These are phyloP conservation scores for Diaporthe caulivora DNA, from an alignment of 2,329 filamentous ascomycete species.

Conservation along the genomic window DNA sequence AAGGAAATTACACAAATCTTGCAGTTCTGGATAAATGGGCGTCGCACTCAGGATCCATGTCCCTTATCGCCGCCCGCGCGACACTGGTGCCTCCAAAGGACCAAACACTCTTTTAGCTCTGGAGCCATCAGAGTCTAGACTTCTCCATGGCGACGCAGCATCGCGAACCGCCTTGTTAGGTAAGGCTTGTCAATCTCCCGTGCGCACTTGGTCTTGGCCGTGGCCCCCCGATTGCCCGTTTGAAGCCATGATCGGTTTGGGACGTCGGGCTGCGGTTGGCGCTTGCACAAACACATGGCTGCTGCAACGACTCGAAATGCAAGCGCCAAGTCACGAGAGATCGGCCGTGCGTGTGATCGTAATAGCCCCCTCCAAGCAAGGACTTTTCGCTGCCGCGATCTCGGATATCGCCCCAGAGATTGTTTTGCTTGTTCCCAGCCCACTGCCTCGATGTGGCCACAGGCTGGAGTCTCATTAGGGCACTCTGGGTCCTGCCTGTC, in stretches of 20 bases:
- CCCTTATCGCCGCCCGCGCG: constrained; percentile 8
- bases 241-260: neutral
- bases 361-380: neutral
- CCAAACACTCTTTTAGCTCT: constrained; percentile 8
- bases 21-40: constrained; percentile 23
- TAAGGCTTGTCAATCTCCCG: constrained; percentile 25
- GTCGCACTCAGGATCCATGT: constrained; percentile 1
- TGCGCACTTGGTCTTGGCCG: constrained; percentile 8
- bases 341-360: neutral
- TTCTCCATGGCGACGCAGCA: constrained; percentile 13
- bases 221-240: neutral
- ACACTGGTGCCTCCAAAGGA: constrained; percentile 6
- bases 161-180: constrained; percentile 1
- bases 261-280: neutral
- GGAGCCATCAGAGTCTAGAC: constrained; percentile 6
- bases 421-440: neutral
- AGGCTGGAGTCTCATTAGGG: neutral
- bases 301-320: neutral
- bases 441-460: neutral
- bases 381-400: constrained; percentile 4
- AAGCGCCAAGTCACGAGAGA: neutral
- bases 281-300: neutral
- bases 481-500: neutral
- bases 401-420: constrained; percentile 26
- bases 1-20: constrained; percentile 32